phyloP scores from a whole-genome alignment of 2,329 filamentous ascomycete genomes.

The Fusarium udum region DNA sequence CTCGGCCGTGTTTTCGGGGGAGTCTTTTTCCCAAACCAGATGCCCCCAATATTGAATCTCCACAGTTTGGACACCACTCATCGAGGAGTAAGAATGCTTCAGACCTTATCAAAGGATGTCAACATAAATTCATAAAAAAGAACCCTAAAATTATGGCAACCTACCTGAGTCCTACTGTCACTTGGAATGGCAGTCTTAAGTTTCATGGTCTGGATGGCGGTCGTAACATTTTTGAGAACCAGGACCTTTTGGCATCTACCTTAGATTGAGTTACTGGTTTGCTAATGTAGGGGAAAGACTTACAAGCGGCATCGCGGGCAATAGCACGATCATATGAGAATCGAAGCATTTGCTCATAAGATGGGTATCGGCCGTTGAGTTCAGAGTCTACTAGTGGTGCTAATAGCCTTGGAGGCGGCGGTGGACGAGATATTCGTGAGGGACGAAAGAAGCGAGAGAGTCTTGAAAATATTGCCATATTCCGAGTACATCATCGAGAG shows the following conservation, averaged over 20 bases:
- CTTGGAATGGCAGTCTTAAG: not conserved
- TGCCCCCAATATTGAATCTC: not conserved
- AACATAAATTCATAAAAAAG: not conserved
- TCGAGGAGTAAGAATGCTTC: not conserved
- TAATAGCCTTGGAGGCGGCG: not conserved
- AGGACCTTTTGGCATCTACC: not conserved
- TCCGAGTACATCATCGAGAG: not conserved
- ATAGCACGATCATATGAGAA: not conserved
- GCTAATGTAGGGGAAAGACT: not conserved
- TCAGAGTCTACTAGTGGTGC: not conserved
- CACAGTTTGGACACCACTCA: not conserved
- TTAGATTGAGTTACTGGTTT: not conserved
- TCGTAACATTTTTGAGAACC: not conserved
- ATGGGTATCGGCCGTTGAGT: not conserved
- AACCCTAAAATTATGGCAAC: too few relatives aligned
- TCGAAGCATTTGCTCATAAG: not conserved
- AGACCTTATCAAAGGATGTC: not conserved
- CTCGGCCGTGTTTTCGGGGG: constrained; percentile 40
- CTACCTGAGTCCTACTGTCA: not conserved
- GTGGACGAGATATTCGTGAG: not conserved
- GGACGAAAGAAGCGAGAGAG: not conserved
- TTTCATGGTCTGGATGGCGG: not conserved
- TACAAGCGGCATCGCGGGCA: not conserved
- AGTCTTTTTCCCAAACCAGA: constrained; percentile 14
- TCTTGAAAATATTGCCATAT: not conserved